These are phyloP conservation scores for Cydonia oblonga DNA, from an alignment of 331 rosid genomes.

Conservation along the genomic window DNA sequence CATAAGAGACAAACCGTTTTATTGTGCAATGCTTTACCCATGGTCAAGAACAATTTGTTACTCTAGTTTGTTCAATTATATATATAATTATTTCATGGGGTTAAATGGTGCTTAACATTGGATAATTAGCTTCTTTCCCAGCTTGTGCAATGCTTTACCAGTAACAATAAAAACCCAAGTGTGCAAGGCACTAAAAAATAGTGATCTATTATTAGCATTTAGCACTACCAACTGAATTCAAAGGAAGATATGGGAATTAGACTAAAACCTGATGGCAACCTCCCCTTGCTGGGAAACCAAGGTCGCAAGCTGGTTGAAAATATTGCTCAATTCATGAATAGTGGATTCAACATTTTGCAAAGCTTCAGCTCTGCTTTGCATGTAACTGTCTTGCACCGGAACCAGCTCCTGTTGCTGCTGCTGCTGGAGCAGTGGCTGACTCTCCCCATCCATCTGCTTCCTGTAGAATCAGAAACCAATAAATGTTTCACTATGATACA, in stretches of 20 bases:
- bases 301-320: slow-evolving; percentile 87
- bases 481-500: neutral
- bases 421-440: slow-evolving; percentile 66
- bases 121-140: neutral
- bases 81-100: neutral
- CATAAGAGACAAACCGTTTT: neutral
- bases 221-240: neutral
- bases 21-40: neutral
- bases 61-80: neutral
- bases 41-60: neutral
- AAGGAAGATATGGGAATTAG: neutral
- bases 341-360: slow-evolving; percentile 95
- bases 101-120: neutral
- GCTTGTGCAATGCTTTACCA: neutral
- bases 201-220: neutral
- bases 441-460: slow-evolving; percentile 72
- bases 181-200: neutral
- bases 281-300: slow-evolving; percentile 97
- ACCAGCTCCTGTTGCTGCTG: slow-evolving; percentile 51
- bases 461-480: slow-evolving; percentile 26
- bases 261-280: slow-evolving; percentile 72
- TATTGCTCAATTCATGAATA: slow-evolving; percentile 84
- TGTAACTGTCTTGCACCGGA: slow-evolving; percentile 85
- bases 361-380: slow-evolving; percentile 98
- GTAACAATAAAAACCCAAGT: neutral